Base-by-base conservation (phyloP, 495 filamentous ascomycete genomes). In the Geoglossum glabrum region DNA sequence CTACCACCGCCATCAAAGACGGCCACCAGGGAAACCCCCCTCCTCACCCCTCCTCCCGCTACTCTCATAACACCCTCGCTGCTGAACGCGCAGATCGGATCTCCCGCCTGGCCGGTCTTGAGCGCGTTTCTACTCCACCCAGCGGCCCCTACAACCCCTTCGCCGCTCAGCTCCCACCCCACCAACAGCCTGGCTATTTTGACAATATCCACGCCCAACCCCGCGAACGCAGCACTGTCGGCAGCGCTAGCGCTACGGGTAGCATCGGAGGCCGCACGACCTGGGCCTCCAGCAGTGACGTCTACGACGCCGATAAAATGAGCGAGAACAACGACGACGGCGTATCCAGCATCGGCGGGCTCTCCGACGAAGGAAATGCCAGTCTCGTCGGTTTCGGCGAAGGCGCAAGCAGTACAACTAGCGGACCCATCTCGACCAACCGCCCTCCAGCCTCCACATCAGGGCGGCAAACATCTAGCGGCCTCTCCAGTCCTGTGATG, bases 31-130 rank as follows among this genome's bases (percentile, higher is more conserved):
- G 89, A 64, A 79, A 86, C 59, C 67, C 71, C 26, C 72, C 73
- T 57, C 73, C 74, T 21, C 68, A 74, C 54, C 52, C 61, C 57
- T 74, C 74, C 11, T 71, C 73, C 25, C 62, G 71, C 17, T 73
- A 74, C 19, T 74, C 72, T 26, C 72, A 76, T 7, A 85, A 76
- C 54, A 84, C 81, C 58, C 79, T 89, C 27, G 88, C 92, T 61
- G 87, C 87, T 56, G 89, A 95, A 69, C 87, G 89, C 62, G 88
- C 87, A 54, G 89, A 94, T 70, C 87, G 89, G 63, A 94, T 95
- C 65, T 92, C 87, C 36, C 86, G 89, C 27, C 79, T 95, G 17
- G 84, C 88, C 8, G 89, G 89, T 43, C 75, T 95, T 34, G 87
- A 90, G 64, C 79, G 84, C 23, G 82, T 95, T 26, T 78, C 83